These are phyloP conservation scores for Ogataea pignaliae DNA, from an alignment of 805 yeast species.

Conservation along the genomic window DNA sequence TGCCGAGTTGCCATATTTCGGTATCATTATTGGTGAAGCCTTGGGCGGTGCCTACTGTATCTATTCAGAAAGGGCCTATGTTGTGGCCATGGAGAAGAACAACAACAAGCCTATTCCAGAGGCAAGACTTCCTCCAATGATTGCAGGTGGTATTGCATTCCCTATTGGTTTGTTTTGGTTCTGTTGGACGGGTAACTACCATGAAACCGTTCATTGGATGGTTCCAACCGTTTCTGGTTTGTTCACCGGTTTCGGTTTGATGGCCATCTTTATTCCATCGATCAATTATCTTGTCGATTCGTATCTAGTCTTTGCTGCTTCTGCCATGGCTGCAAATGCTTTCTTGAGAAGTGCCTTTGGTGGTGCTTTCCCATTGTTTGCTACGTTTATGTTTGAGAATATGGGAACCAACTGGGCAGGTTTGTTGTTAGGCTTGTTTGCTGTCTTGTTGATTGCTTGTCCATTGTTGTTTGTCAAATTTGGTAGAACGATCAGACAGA, in stretches of 20 bases:
- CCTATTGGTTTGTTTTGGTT: conserved; percentile 83
- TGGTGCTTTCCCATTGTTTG: conserved; percentile 68
- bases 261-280: conserved; percentile 64
- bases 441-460: conserved; percentile 54
- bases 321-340: conserved; percentile 54
- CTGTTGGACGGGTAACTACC: conserved; percentile 82
- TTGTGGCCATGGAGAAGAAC: conserved; percentile 42
- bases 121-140: conserved; percentile 72
- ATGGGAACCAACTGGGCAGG: conserved; percentile 82
- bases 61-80: conserved; percentile 51
- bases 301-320: conserved; percentile 68
- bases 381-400: conserved; percentile 60
- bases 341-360: conserved; percentile 65
- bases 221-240: conserved; percentile 68
- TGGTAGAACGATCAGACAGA: conserved; percentile 52
- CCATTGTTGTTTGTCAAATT: conserved; percentile 61
- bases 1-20: conserved; percentile 75
- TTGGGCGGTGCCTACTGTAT: conserved; percentile 53
- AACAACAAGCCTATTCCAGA: conserved; percentile 69
- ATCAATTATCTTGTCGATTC: conserved; percentile 71
- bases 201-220: conserved; percentile 69
- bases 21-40: conserved; percentile 64
- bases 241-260: conserved; percentile 63
- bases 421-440: conserved; percentile 59
- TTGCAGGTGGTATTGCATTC: conserved; percentile 65